Evolutionary conservation across 495 filamentous ascomycete species (phyloP).

Genomic region (Penicillium paxilli): DNA sequence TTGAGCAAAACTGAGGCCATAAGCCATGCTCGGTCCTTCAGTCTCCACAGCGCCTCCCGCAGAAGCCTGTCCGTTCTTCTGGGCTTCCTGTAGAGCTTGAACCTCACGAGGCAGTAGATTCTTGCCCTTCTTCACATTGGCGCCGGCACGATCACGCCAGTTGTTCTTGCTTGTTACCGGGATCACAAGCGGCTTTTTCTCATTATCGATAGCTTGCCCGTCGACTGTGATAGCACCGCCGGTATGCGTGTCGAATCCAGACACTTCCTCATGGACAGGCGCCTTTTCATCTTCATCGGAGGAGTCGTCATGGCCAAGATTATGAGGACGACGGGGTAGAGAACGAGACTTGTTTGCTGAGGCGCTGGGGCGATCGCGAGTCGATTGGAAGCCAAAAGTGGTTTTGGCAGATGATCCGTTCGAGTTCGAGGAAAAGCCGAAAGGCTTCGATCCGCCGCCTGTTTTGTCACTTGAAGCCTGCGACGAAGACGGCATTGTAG

Average conservation of each 20-base stretch:
- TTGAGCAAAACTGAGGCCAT: slow-evolving; percentile 48
- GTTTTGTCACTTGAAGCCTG: slow-evolving; percentile 4
- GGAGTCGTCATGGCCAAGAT: slow-evolving; percentile 42
- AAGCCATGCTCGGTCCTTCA: slow-evolving; percentile 41
- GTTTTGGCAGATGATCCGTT: slow-evolving; percentile 27
- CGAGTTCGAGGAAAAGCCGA: slow-evolving; percentile 30
- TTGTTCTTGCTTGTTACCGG: slow-evolving; percentile 65
- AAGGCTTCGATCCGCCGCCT: slow-evolving; percentile 20
- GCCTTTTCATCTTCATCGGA: slow-evolving; percentile 47
- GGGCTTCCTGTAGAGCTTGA: slow-evolving; percentile 43
- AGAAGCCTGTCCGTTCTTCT: slow-evolving; percentile 30
- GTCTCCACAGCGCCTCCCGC: slow-evolving; percentile 34
- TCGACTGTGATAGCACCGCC: slow-evolving; percentile 54
- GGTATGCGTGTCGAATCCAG: slow-evolving; percentile 58
- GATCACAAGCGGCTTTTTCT: slow-evolving; percentile 61
- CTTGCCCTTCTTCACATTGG: slow-evolving; percentile 52
- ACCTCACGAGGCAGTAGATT: slow-evolving; percentile 54
- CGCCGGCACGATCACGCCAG: slow-evolving; percentile 60
- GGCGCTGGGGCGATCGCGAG: slow-evolving; percentile 16
- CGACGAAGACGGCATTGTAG: slow-evolving; percentile 23
- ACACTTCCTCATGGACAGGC: slow-evolving; percentile 51
- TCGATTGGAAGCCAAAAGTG: slow-evolving; percentile 35
- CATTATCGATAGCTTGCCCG: slow-evolving; percentile 23
- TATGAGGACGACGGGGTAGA: slow-evolving; percentile 38
- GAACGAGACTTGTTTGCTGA: slow-evolving; percentile 18